Percentiles rank a stretch among this genome's conserved stretches.
Evolutionary conservation across 768 basidiomycete genomes (phyloP).

Genomic region (Pleurotus eryngii): DNA sequence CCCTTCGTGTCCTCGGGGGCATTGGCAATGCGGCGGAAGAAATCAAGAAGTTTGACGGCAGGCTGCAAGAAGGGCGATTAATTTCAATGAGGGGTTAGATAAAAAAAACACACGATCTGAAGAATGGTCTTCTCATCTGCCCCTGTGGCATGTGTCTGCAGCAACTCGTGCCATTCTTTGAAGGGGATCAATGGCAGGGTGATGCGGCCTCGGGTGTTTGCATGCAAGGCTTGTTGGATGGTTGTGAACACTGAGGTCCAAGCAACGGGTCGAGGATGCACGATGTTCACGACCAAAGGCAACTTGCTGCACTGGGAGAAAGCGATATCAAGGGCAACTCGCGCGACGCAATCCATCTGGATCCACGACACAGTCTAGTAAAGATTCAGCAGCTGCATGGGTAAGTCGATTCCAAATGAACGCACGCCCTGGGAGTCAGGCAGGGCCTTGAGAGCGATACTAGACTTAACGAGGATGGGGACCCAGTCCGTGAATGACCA

Average conservation of each 20-base stretch:
- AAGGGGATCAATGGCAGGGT: slow-evolving; percentile 15
- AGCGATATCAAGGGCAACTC: slow-evolving; percentile 28
- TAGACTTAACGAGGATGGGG: slow-evolving; percentile 31
- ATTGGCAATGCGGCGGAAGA: slow-evolving; percentile 12
- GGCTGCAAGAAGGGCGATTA: slow-evolving; percentile 20
- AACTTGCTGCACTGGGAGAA: slow-evolving; percentile 13
- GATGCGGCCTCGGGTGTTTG: background rate
- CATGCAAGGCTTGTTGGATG: background rate
- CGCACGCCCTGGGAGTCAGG: slow-evolving; percentile 20
- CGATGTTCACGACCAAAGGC: slow-evolving; percentile 27
- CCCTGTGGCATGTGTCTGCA: slow-evolving; percentile 11
- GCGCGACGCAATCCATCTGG: slow-evolving; percentile 25
- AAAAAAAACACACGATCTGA: slow-evolving; percentile 11
- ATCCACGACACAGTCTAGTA: slow-evolving; percentile 32
- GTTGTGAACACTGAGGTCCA: slow-evolving; percentile 22
- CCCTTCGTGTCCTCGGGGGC: slow-evolving; percentile 11
- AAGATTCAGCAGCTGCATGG: background rate
- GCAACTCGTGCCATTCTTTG: slow-evolving; percentile 16
- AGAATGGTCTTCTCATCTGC: slow-evolving; percentile 10
- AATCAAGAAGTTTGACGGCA: slow-evolving; percentile 31
- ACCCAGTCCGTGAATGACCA: slow-evolving; percentile 35
- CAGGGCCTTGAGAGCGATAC: slow-evolving; percentile 18
- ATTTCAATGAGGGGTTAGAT: no score
- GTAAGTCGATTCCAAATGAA: background rate
- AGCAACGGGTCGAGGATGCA: slow-evolving; percentile 31